phyloP scores from a whole-genome alignment of 257 asterid genomes.

The Gentiana dahurica region DNA sequence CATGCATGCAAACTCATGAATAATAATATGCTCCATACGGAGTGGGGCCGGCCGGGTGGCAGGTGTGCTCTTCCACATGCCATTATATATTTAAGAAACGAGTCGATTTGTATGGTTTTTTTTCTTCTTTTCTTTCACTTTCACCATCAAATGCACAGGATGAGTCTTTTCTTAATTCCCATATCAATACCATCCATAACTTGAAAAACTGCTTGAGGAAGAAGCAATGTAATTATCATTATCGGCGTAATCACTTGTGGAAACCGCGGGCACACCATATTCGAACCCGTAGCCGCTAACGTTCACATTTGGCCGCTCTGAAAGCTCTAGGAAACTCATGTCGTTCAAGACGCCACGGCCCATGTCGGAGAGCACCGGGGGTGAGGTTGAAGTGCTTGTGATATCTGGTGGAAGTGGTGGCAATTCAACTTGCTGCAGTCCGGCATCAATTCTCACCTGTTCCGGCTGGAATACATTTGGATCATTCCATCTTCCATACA shows the following conservation, averaged over 20 bases:
- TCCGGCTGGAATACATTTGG: not conserved
- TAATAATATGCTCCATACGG: too few relatives aligned
- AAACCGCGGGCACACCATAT: too few relatives aligned
- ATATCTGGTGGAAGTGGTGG: slow-evolving; percentile 96
- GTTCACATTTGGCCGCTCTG: slow-evolving; percentile 22
- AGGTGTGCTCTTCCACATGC: too few relatives aligned
- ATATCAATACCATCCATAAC: slow-evolving; percentile 44
- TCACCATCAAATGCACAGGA: too few relatives aligned
- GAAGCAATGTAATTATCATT: not conserved
- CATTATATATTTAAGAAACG: too few relatives aligned
- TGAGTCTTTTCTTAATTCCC: too few relatives aligned
- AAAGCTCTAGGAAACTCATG: slow-evolving; percentile 51
- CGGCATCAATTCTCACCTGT: not conserved
- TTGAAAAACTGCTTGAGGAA: slow-evolving; percentile 34
- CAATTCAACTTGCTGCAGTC: slow-evolving; percentile 25
- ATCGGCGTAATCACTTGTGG: not conserved
- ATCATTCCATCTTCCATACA: too few relatives aligned
- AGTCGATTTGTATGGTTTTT: too few relatives aligned
- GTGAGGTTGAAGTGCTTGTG: slow-evolving; percentile 47
- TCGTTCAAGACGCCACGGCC: slow-evolving; percentile 65
- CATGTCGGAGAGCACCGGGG: slow-evolving; percentile 57
- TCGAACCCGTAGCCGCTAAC: not conserved
- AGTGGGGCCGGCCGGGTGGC: too few relatives aligned
- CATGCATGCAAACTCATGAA: too few relatives aligned
- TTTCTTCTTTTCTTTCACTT: too few relatives aligned